A percentile compares a stretch with the other conserved stretches of the same genome.
Conservation (phyloP, 257 asterid genomes). For the Sherardia arvensis region DNA sequence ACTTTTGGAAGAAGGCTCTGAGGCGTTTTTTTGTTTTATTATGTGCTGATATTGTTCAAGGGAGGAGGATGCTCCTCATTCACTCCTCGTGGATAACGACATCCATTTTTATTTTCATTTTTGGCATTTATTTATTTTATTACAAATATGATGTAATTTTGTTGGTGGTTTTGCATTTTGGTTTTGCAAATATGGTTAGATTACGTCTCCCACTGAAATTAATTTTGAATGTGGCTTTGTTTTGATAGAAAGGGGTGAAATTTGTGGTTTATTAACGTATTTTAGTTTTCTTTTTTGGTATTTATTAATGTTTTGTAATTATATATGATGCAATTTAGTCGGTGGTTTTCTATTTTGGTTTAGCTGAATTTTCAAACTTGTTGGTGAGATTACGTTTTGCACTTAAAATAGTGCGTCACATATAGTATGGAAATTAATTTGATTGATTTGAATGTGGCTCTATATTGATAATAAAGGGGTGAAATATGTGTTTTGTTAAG, state of each 20-base stretch:
- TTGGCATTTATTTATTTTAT: not conserved
- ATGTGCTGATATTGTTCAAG: not conserved
- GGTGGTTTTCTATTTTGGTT: too few species aligned
- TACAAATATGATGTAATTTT: not conserved
- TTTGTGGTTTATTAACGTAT: not conserved
- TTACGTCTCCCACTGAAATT: not conserved
- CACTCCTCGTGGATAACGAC: conserved; percentile 32
- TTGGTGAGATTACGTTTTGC: too few species aligned
- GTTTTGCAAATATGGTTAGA: not conserved
- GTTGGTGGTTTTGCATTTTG: not conserved
- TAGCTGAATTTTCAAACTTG: too few species aligned
- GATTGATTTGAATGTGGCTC: too few species aligned
- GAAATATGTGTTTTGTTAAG: too few species aligned
- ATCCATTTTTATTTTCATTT: not conserved
- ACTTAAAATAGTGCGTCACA: too few species aligned
- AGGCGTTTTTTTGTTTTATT: not conserved
- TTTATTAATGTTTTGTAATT: too few species aligned
- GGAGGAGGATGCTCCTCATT: conserved; percentile 1
- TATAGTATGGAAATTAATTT: too few species aligned
- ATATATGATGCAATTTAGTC: too few species aligned
- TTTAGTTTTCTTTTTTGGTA: too few species aligned
- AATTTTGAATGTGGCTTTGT: not conserved
- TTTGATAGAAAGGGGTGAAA: not conserved
- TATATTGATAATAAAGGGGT: too few species aligned
- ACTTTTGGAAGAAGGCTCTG: conserved; percentile 33